These are phyloP conservation scores for Limonium bicolor DNA, from an alignment of 148 eudicot genomes.

Conservation along the genomic window DNA sequence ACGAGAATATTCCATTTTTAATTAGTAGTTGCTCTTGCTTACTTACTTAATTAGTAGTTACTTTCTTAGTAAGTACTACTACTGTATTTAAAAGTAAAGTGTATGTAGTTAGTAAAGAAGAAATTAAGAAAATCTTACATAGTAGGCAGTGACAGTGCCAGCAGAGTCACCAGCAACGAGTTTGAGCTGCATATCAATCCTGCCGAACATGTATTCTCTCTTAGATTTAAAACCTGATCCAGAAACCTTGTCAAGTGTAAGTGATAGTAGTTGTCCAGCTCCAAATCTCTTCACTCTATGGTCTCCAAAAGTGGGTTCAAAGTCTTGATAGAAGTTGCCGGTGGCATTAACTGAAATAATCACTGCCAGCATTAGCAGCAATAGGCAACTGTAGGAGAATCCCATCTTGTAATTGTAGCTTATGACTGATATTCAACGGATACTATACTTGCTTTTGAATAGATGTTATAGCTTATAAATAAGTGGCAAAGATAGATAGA, in stretches of 20 bases:
- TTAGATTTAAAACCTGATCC: conserved; percentile 50
- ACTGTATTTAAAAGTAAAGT: not conserved
- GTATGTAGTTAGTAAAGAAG: not conserved
- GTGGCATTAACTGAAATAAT: conserved; percentile 6
- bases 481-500: not conserved
- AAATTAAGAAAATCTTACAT: conserved; percentile 22
- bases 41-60: not conserved
- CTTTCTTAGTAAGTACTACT: not conserved
- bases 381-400: not conserved
- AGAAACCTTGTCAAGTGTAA: conserved; percentile 36
- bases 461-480: too few species aligned
- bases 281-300: conserved; percentile 25
- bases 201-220: conserved; percentile 36
- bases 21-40: not conserved
- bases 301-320: conserved; percentile 48
- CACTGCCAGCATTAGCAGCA: conserved; percentile 7
- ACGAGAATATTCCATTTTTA: not conserved
- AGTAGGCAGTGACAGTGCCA: conserved; percentile 52
- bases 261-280: conserved; percentile 32
- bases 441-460: too few species aligned
- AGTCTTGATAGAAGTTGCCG: conserved; percentile 42
- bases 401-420: conserved; percentile 10
- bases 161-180: conserved; percentile 58
- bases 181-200: conserved; percentile 58
- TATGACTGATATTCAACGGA: too few species aligned